Evolutionary conservation across 768 basidiomycete genomes (phyloP).

Genomic region (Hypholoma sublateritium): DNA sequence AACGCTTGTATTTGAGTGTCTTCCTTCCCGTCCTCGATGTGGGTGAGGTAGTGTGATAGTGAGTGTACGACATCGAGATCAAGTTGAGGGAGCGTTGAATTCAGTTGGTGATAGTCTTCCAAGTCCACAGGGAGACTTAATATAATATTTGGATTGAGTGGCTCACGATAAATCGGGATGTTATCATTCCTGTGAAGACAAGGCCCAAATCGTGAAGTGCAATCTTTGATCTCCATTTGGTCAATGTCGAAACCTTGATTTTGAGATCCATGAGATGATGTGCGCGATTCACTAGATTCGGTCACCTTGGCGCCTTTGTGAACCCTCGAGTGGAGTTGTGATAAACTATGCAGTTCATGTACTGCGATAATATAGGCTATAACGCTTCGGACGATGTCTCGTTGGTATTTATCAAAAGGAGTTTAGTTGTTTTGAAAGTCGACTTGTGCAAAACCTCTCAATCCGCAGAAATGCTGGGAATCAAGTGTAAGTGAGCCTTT

Average conservation of each 20-base stretch:
- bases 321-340: too few species aligned
- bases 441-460: too few species aligned
- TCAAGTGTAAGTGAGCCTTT: too few species aligned
- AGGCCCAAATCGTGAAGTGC: constrained; percentile 1
- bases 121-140: background rate
- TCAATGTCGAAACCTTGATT: constrained; percentile 1
- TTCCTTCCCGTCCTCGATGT: constrained; percentile 42
- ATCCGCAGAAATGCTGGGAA: too few species aligned
- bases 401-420: too few species aligned
- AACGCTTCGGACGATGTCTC: too few species aligned
- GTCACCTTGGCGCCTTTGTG: background rate
- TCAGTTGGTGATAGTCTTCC: background rate
- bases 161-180: constrained; percentile 5
- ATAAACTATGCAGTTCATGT: too few species aligned
- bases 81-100: background rate
- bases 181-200: constrained; percentile 9
- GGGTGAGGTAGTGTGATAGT: constrained; percentile 1
- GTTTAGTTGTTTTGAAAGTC: too few species aligned
- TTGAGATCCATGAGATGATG: background rate
- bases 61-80: background rate
- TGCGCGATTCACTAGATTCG: background rate
- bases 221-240: constrained; percentile 6
- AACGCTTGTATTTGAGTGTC: constrained; percentile 56
- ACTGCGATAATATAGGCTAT: too few species aligned
- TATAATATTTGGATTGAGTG: background rate